Base-by-base conservation (phyloP, 108 stramenopile species). In the Pinguiococcus pyrenoidosus region DNA sequence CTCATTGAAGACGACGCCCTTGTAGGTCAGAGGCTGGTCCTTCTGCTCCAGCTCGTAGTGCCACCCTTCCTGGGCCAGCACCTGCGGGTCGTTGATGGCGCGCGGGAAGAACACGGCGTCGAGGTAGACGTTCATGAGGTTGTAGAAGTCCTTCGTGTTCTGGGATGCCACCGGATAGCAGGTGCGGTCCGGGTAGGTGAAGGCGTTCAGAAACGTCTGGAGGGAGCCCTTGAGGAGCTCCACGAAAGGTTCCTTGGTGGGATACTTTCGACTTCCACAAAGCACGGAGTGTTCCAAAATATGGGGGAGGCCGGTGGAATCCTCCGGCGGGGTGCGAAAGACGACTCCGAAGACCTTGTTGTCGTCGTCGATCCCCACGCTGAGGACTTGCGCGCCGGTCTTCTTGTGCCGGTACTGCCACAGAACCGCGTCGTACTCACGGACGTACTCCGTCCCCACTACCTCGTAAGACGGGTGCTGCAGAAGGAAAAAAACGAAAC, bases 1-100 rank as follows among this genome's bases (percentile, higher is more conserved):
- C 75, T 99, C 97, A 51, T 95, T 96, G 80, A 81, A 99, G 7
- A 99, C 97, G 22, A 99, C 92, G 37, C 97, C 97, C 68, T 92
- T 91, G 82, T 85, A 92, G 14, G 77, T 83, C 21, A 90, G 60
- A 2, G 87, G 86, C 14, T 83, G 72, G 13, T 73, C 76, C 49
- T 75, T 68, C 37, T 84, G 59, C 38, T 92, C 90, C 26, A 89
- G 56, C 57, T 99, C 97, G 62, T 91, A 78, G 57, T 92, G 94
- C 92, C 92, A 94, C 24, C 94, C 97, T 56, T 99, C 94, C 56
- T 96, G 94, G 22, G 83, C 80, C 39, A 84, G 83, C 1, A 89
- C 87, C 69, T 75, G 82, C 6, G 89, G 85, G 66, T 96, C 91
- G 13, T 35, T 49, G 12, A 71, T 72, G 4, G 91, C 91, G 10